phyloP scores from a whole-genome alignment of 1,139 yeast species.

The Yamadazyma buinensis region DNA sequence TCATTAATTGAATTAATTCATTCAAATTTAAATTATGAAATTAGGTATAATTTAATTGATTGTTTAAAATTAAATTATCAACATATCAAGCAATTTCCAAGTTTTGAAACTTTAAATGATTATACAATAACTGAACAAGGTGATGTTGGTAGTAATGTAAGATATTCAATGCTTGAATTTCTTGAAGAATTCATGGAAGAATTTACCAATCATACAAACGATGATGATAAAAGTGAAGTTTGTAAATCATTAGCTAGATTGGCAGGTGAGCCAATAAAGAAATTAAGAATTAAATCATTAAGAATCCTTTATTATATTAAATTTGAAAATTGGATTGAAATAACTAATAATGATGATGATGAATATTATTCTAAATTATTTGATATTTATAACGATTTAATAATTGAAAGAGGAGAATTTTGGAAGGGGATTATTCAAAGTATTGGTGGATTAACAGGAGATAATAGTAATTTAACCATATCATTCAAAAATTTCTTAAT shows the following conservation, averaged over 20 bases:
- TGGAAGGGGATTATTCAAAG: conserved; percentile 56
- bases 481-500: conserved; percentile 42
- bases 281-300: conserved; percentile 26
- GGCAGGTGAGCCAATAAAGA: conserved; percentile 39
- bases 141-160: conserved; percentile 73
- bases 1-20: conserved; percentile 17
- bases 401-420: conserved; percentile 27
- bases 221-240: background rate
- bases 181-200: conserved; percentile 19
- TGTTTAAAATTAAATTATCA: conserved; percentile 12
- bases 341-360: background rate
- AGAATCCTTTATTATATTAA: conserved; percentile 13
- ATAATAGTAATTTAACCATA: conserved; percentile 42
- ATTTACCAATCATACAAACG: background rate
- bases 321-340: background rate
- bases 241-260: conserved; percentile 46
- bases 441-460: conserved; percentile 61
- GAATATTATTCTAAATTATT: conserved; percentile 28
- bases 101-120: conserved; percentile 42
- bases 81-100: background rate
- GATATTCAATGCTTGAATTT: conserved; percentile 47
- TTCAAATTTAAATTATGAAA: conserved; percentile 21
- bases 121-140: conserved; percentile 69
- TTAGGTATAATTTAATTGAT: conserved; percentile 22
- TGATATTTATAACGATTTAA: conserved; percentile 11